Conservation (phyloP, 768 basidiomycete genomes). For the Serendipita sp. region DNA sequence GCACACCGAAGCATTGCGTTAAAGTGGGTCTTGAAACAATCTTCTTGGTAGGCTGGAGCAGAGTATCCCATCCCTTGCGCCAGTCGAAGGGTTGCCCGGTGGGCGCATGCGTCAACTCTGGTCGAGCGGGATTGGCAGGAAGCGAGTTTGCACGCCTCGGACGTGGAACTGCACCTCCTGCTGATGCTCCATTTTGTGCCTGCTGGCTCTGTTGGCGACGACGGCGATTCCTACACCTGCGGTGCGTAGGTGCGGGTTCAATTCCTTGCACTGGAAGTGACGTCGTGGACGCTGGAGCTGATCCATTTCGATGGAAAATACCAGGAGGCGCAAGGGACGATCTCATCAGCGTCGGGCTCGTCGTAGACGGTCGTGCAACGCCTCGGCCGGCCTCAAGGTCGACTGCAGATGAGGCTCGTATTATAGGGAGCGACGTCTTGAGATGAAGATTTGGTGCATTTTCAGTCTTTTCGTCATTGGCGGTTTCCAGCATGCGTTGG, state of each 20-base stretch:
- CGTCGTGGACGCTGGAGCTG: neutral
- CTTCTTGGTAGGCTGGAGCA: neutral
- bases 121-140: neutral
- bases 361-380: neutral
- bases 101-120: neutral
- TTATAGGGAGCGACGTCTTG: neutral
- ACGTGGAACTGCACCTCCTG: neutral
- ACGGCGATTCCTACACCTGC: neutral
- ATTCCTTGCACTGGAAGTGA: neutral
- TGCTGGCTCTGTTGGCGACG: neutral
- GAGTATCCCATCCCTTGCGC: neutral
- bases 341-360: neutral
- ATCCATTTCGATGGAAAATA: neutral
- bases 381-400: neutral
- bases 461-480: neutral
- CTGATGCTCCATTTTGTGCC: neutral
- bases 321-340: neutral
- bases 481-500: neutral
- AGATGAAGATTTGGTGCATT: neutral
- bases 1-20: neutral
- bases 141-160: slow-evolving; percentile 3
- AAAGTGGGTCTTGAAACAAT: neutral
- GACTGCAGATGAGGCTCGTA: neutral
- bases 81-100: neutral
- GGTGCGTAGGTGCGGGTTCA: neutral